These are phyloP conservation scores for Paramecium biaurelia DNA, from an alignment of 73 alveolate genomes.

Conservation along the genomic window DNA sequence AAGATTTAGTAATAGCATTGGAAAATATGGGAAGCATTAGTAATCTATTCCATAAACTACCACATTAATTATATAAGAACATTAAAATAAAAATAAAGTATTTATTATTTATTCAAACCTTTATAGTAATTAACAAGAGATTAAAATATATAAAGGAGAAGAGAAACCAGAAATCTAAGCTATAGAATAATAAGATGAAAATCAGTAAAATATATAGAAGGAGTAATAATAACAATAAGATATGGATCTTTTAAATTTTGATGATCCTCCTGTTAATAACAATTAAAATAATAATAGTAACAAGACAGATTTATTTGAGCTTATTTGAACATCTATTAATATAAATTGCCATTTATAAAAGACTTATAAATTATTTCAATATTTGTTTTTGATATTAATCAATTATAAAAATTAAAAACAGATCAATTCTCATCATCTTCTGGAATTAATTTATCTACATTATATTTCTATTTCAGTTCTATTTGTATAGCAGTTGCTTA, in stretches of 20 bases:
- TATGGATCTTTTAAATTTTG: neutral
- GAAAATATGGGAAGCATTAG: conserved; percentile 33
- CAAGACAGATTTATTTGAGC: neutral
- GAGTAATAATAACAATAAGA: neutral
- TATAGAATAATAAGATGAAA: neutral
- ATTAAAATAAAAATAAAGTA: neutral
- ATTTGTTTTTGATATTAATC: neutral
- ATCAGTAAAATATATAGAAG: neutral
- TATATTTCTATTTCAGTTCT: neutral
- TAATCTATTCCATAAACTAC: conserved; percentile 2
- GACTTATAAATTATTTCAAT: neutral
- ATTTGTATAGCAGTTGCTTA: neutral
- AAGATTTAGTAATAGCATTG: neutral
- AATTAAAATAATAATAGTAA: neutral
- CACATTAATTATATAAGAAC: conserved; percentile 2
- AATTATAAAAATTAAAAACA: neutral
- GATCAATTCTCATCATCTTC: neutral
- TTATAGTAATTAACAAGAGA: neutral
- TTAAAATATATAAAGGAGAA: neutral
- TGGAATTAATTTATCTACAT: neutral
- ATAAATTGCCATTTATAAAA: neutral
- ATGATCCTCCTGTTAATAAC: neutral
- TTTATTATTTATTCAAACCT: neutral
- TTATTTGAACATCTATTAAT: neutral
- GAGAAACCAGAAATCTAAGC: neutral